These are phyloP conservation scores for Themeda triandra DNA, from an alignment of 176 grass and related monocot genomes.

Conservation along the genomic window DNA sequence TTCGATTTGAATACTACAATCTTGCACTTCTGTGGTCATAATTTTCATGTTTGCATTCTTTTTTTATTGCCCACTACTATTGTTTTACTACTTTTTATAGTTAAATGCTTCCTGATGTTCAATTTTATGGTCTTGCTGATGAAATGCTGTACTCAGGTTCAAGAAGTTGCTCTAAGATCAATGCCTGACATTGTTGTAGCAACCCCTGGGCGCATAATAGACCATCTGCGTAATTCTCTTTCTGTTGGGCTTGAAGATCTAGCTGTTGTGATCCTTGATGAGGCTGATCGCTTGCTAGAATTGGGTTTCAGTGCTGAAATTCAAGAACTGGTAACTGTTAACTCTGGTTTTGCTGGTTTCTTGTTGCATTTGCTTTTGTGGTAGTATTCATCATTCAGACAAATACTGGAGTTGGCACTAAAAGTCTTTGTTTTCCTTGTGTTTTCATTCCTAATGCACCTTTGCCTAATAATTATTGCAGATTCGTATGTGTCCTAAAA, in stretches of 20 bases:
- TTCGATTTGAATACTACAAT: background rate
- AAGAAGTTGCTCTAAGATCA: slow-evolving; percentile 89
- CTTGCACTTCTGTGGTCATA: background rate
- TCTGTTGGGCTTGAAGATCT: slow-evolving; percentile 96
- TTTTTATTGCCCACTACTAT: background rate
- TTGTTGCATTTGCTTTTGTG: slow-evolving; percentile 1
- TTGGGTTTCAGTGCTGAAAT: slow-evolving; percentile 95
- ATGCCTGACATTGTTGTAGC: slow-evolving; percentile 98
- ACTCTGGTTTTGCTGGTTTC: slow-evolving; percentile 15
- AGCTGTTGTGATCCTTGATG: slow-evolving; percentile 93
- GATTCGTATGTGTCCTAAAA: slow-evolving; percentile 89
- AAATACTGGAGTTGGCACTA: background rate
- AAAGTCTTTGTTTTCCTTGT: background rate
- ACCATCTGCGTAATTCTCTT: slow-evolving; percentile 84
- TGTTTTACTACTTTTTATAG: too few relatives aligned
- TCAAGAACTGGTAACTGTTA: slow-evolving; percentile 69
- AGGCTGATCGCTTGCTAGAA: slow-evolving; percentile 94
- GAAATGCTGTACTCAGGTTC: slow-evolving; percentile 47
- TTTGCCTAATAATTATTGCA: slow-evolving; percentile 34
- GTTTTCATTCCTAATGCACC: background rate
- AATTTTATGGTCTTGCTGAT: slow-evolving; percentile 1
- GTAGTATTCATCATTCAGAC: background rate
- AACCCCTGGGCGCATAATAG: slow-evolving; percentile 94
- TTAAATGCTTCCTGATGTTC: background rate
- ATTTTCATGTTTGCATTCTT: slow-evolving; percentile 1